Percentiles rank a stretch among this genome's conserved stretches.
These are phyloP conservation scores for Entophlyctis luteolus DNA, from an alignment of 192 early-diverging fungal species.

Conservation along the genomic window DNA sequence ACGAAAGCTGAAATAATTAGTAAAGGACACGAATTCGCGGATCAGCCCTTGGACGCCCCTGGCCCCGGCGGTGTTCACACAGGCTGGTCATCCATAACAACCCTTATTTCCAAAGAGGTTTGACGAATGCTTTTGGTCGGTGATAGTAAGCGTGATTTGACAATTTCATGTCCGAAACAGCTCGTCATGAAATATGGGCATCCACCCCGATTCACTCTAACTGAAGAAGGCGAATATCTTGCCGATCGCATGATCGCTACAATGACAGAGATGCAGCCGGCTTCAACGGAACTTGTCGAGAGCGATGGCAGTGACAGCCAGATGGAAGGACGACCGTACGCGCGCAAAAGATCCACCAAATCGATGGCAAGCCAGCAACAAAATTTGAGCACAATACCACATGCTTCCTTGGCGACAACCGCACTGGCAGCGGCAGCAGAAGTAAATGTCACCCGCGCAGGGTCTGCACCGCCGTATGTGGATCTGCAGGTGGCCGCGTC, in stretches of 20 bases:
- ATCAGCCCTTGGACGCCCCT: conserved; percentile 62
- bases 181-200: conserved; percentile 46
- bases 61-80: conserved; percentile 53
- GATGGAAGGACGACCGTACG: background rate
- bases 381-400: background rate
- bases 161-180: background rate
- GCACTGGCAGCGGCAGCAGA: background rate
- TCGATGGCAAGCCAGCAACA: too few species aligned
- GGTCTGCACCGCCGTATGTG: background rate
- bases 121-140: background rate
- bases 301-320: background rate
- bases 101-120: conserved; percentile 65
- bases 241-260: conserved; percentile 34
- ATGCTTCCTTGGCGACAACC: background rate
- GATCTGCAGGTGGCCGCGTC: background rate
- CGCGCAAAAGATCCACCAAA: background rate
- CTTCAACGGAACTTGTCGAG: background rate
- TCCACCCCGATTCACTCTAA: conserved; percentile 62
- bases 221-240: conserved; percentile 66
- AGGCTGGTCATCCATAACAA: conserved; percentile 76
- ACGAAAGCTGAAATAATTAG: conserved; percentile 70
- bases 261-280: background rate
- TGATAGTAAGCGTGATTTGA: background rate
- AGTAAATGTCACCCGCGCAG: background rate
- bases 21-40: conserved; percentile 59